A percentile compares a stretch with the other conserved stretches of the same genome.
These are phyloP conservation scores for Styphnolobium japonicum DNA, from an alignment of 306 rosid genomes.

Conservation along the genomic window DNA sequence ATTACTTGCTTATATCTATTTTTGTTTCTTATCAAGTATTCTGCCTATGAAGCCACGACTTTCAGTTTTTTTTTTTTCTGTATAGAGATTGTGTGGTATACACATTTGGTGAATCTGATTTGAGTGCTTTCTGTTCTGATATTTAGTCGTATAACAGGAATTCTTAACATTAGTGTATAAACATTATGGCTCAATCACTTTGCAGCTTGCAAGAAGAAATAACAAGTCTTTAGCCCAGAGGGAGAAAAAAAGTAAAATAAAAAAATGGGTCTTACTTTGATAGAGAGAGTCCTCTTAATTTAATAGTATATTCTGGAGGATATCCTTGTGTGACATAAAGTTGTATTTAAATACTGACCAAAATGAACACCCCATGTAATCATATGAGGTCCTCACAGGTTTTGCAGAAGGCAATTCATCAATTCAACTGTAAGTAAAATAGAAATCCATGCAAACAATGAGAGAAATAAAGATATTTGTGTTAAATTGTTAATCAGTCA, in stretches of 20 bases:
- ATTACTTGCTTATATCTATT: background rate
- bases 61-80: background rate
- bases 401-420: background rate
- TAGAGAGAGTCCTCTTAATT: background rate
- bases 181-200: background rate
- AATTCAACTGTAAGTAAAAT: background rate
- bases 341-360: background rate
- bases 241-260: background rate
- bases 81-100: background rate
- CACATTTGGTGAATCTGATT: background rate
- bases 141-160: background rate
- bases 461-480: background rate
- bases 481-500: background rate
- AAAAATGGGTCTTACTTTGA: background rate
- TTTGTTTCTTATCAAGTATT: background rate
- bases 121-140: background rate
- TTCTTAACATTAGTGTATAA: background rate
- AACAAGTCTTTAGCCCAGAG: background rate
- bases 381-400: background rate
- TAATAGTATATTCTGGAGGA: background rate
- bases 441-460: background rate
- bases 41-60: background rate
- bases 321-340: background rate
- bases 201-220: background rate
- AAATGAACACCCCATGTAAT: background rate